These are phyloP conservation scores for Macrophomina pseudophaseolina DNA, from an alignment of 2,329 filamentous ascomycete species.

Conservation along the genomic window DNA sequence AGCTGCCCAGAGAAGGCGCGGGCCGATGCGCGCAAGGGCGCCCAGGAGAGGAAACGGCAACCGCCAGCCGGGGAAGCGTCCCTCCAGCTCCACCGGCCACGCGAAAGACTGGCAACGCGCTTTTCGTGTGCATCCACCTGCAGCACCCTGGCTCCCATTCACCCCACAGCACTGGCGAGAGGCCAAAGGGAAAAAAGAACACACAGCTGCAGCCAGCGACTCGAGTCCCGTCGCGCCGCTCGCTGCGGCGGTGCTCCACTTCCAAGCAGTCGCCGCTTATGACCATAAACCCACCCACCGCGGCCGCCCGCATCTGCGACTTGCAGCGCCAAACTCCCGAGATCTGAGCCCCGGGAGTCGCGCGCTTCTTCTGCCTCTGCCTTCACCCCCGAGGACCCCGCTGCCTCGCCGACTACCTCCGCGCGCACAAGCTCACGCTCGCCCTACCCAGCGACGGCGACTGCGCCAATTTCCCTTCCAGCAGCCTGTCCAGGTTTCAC, in stretches of 20 bases:
- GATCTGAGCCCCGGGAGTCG: neutral
- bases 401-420: neutral
- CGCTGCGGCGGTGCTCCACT: neutral
- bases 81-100: slow-evolving; percentile 5
- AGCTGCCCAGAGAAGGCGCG: slow-evolving; percentile 19
- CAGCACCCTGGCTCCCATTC: neutral
- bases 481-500: neutral
- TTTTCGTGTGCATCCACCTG: slow-evolving; percentile 5
- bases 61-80: neutral
- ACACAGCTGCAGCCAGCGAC: neutral
- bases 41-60: neutral
- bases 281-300: slow-evolving; percentile 4
- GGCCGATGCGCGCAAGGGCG: slow-evolving; percentile 19
- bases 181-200: neutral
- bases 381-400: neutral
- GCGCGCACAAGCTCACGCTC: neutral
- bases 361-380: neutral
- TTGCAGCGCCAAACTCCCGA: slow-evolving; percentile 4
- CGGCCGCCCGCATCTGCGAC: neutral
- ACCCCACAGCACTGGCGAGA: neutral
- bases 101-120: neutral
- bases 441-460: slow-evolving; percentile 16
- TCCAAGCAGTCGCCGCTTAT: neutral
- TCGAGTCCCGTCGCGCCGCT: neutral
- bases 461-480: neutral